Evolutionary conservation across 1,284 basidiomycete genomes (phyloP).

Genomic region (Cerrena zonata): DNA sequence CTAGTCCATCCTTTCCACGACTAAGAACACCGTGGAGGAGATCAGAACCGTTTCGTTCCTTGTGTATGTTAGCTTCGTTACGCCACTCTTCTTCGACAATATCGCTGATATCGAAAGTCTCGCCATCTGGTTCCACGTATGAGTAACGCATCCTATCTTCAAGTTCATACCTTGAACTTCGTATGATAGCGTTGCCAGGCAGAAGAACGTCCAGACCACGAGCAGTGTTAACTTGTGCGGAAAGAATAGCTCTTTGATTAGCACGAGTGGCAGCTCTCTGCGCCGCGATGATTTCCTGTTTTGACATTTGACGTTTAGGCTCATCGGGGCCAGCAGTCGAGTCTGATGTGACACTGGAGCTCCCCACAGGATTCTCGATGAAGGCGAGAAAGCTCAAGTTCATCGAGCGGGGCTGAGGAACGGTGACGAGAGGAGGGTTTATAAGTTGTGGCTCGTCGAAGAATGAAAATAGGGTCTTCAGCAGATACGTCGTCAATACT

Average conservation of each 20-base stretch:
- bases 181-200: constrained; percentile 78
- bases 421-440: constrained; percentile 62
- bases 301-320: constrained; percentile 49
- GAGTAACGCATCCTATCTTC: constrained; percentile 82
- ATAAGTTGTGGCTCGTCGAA: constrained; percentile 73
- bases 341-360: constrained; percentile 42
- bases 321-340: constrained; percentile 31
- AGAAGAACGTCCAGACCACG: constrained; percentile 84
- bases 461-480: constrained; percentile 84
- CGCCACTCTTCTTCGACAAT: constrained; percentile 84
- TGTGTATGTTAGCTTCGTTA: constrained; percentile 31
- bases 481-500: constrained; percentile 68
- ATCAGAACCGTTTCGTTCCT: constrained; percentile 38
- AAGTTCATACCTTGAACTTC: constrained; percentile 69
- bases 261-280: constrained; percentile 81
- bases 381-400: constrained; percentile 64
- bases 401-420: constrained; percentile 68
- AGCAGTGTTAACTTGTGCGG: constrained; percentile 75
- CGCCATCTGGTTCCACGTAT: constrained; percentile 81
- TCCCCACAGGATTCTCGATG: constrained; percentile 61
- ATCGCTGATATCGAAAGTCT: constrained; percentile 86
- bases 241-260: constrained; percentile 80
- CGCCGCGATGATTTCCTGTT: constrained; percentile 87
- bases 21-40: constrained; percentile 60
- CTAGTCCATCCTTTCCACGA: constrained; percentile 50